Percentiles rank a stretch among this genome's conserved stretches.
Conservation (phyloP, 169 alveolate species). For the Toxoplasma gondii region DNA sequence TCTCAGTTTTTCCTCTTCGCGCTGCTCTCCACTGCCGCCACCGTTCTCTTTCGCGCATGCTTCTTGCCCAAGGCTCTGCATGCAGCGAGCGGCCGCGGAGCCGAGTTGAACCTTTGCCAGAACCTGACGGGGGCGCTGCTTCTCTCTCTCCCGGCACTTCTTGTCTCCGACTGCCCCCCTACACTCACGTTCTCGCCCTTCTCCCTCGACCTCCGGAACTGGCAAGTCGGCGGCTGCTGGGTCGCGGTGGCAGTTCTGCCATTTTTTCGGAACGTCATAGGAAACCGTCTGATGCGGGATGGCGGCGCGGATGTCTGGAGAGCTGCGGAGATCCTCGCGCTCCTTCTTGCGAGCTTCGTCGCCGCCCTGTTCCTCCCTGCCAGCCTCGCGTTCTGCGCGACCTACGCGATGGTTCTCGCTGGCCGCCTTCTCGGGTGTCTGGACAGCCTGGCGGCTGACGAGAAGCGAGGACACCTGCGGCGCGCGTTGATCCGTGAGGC, state of each 20-base stretch:
- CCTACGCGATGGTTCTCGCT: slow-evolving; percentile 38
- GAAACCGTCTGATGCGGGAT: slow-evolving; percentile 14
- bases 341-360: slow-evolving; percentile 15
- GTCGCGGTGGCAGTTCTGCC: not conserved
- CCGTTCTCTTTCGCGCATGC: not conserved
- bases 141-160: not conserved
- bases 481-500: slow-evolving; percentile 17
- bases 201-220: not conserved
- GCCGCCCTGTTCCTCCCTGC: slow-evolving; percentile 16
- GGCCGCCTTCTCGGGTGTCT: slow-evolving; percentile 49
- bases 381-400: slow-evolving; percentile 16
- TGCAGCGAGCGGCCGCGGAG: not conserved
- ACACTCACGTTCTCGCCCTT: not conserved
- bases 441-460: slow-evolving; percentile 32
- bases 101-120: not conserved
- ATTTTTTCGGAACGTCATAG: not conserved
- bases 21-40: not conserved
- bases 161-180: not conserved
- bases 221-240: slow-evolving; percentile 23
- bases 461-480: not conserved
- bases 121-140: not conserved
- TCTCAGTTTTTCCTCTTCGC: not conserved
- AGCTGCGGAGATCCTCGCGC: slow-evolving; percentile 51
- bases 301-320: slow-evolving; percentile 55
- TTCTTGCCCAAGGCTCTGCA: slow-evolving; percentile 33